Conservation (phyloP, 2,329 filamentous ascomycete genomes). For the Cladosporium halotolerans region DNA sequence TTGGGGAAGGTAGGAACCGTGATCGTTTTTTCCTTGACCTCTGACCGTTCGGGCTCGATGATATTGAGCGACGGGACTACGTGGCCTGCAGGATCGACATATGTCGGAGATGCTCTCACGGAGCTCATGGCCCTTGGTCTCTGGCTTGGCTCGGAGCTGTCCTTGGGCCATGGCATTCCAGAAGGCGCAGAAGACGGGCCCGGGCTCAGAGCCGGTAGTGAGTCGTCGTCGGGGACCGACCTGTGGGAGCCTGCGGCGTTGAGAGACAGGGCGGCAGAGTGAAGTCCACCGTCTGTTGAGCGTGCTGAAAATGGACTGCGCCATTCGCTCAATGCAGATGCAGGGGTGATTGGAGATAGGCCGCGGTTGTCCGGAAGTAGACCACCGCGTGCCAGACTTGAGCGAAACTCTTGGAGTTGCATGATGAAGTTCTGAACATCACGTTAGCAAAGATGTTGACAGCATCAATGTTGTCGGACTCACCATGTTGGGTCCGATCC, state of each 20-base stretch:
- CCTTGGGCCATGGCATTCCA: slow-evolving; percentile 53
- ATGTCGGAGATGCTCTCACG: slow-evolving; percentile 49
- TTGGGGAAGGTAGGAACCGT: slow-evolving; percentile 6
- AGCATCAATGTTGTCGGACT: not conserved
- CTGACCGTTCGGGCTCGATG: slow-evolving; percentile 14
- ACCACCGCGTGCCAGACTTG: slow-evolving; percentile 37
- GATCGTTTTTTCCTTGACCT: slow-evolving; percentile 1
- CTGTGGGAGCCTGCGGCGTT: slow-evolving; percentile 1
- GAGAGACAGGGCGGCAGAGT: not conserved
- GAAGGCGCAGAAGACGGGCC: slow-evolving; percentile 64
- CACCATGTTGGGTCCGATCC: slow-evolving; percentile 83
- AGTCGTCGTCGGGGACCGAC: slow-evolving; percentile 14
- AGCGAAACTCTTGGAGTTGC: slow-evolving; percentile 72
- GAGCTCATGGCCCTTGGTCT: slow-evolving; percentile 17
- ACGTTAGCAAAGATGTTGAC: not conserved
- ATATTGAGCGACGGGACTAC: slow-evolving; percentile 27
- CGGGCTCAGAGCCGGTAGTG: slow-evolving; percentile 35
- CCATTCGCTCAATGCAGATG: slow-evolving; percentile 30
- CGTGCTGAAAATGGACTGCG: slow-evolving; percentile 24
- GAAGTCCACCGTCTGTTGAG: slow-evolving; percentile 3
- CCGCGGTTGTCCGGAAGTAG: slow-evolving; percentile 25
- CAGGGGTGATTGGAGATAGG: slow-evolving; percentile 29
- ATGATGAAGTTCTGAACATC: slow-evolving; percentile 63
- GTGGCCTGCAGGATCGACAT: slow-evolving; percentile 31
- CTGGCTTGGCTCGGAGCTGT: slow-evolving; percentile 31